Base-by-base conservation (phyloP, 1,284 basidiomycete genomes). In the Puccinia hordei region DNA sequence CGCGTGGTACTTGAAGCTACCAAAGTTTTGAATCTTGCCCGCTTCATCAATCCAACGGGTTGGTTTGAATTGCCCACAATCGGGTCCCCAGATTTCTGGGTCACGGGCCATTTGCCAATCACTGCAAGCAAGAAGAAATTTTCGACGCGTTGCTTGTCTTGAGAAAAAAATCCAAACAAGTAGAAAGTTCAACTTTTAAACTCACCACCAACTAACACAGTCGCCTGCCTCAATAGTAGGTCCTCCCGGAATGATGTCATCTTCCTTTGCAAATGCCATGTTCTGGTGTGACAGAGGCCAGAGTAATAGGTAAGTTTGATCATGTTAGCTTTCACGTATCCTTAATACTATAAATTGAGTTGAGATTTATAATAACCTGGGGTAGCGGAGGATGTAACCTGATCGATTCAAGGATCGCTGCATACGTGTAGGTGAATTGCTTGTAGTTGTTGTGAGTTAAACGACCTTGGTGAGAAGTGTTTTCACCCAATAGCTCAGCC, bases 221-320 rank as follows among this genome's bases (percentile, higher is more conserved):
- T 84, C 83, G 33, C 82, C 83, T 66, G 79, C 73, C 63, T 83
- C 78, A 53, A 83, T 69, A 2, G 68, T 71, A 0, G 81, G 81
- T 8, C 83, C 83, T 41, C 82, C 81, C 1, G 83, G 83, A 17
- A 84, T 55, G 9, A 82, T 74, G 57, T 83, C 83, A 53, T 81
- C 80, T 0, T 17, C 30, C 22, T 81, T 38, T 10, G 82, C 80
- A 2, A 72, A 73, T 69, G 72, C 73, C 27, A 46, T 38, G 75
- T 80, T 77, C 71, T 79, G 66, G 9, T 35, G 27, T 35, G 35
- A 33, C 1, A 63, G 10, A 19, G 17, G 15, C 2, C 53, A 24
- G 4, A 55, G 49, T 17, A 49, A 49, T 49, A 41, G 15, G 5
- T 69, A 27, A 35, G 9, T 38, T 49, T 17, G 46, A 49, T 49